phyloP scores from a whole-genome alignment of 441 rosid genomes.

The Adansonia grandidieri region DNA sequence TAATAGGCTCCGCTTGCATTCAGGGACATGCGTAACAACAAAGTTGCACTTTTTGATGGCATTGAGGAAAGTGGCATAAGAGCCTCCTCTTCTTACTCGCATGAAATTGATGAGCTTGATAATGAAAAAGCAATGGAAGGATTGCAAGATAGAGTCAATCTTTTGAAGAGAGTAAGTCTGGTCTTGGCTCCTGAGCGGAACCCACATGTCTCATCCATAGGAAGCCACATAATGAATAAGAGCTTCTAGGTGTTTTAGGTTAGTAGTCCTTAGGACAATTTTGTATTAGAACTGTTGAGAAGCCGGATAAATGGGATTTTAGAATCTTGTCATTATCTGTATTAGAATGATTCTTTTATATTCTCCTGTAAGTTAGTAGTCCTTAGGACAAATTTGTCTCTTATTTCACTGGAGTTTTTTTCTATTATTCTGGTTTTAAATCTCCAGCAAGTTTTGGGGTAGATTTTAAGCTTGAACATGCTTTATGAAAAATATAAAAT shows the following conservation, averaged over 20 bases:
- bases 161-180: constrained; percentile 82
- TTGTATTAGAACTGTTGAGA: neutral
- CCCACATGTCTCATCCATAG: neutral
- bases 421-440: neutral
- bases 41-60: constrained; percentile 85
- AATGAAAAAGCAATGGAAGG: constrained; percentile 92
- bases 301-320: constrained; percentile 10
- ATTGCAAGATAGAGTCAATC: constrained; percentile 83
- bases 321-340: constrained; percentile 5
- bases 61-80: constrained; percentile 97
- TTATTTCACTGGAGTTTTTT: neutral
- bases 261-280: neutral
- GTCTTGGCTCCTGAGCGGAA: constrained; percentile 20
- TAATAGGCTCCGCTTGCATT: constrained; percentile 12
- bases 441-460: constrained; percentile 15
- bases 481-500: constrained; percentile 11
- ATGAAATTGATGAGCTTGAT: constrained; percentile 91
- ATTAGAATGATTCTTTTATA: neutral
- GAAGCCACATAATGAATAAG: neutral
- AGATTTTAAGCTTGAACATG: constrained; percentile 13
- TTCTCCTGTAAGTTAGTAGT: neutral
- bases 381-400: neutral
- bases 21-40: constrained; percentile 78
- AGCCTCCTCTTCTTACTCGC: constrained; percentile 81
- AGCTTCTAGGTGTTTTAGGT: neutral